Base-by-base conservation (phyloP, 2,329 filamentous ascomycete genomes). In the Ceratocystis cubensis region DNA sequence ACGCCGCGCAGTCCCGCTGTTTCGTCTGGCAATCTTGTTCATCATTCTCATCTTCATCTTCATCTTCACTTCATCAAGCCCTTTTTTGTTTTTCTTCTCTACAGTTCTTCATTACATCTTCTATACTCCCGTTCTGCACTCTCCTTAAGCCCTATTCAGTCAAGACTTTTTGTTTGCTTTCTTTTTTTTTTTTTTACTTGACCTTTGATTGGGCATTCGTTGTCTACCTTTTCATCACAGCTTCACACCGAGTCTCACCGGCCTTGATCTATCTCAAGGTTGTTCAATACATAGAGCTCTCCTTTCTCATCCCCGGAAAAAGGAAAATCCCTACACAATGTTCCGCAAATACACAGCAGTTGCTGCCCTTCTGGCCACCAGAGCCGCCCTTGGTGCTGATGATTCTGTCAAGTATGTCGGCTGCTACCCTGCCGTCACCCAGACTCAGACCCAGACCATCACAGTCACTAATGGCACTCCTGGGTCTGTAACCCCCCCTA, bases 331-430 rank as follows among this genome's bases (percentile, higher is more conserved):
- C 33, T 22, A 30, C 65, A 63, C n/a, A 8, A 67, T 67, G 66
- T 28, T 67, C 30, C 22, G 33, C 63, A 67, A 67, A 61, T 67
- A 67, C 66, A 61, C 66, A n/a, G 57, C 66, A 25, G 50, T 65
- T 41, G 56, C 66, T 2, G 63, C 63, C 53, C 28, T 67, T 4
- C 22, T 67, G 13, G 66, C 56, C 10, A 41, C 33, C 41, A 67
- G 65, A 22, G 28, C 63, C 45, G 66, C 20, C 22, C 25, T 65
- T 10, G 66, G 57, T 13, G 56, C 62, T 33, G 46, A 64, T 8
- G 62, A 67, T 17, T 22, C 41, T 8, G 33, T 53, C 6, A 5
- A 48, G 7, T 63, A 63, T 10, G 25, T 65, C 33, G 66, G 48
- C 46, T 68, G 66, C 41, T 63, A 62, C 45, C 64, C 64, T 17